Evolutionary conservation across 78 protist species (phyloP), one percentile per base, ranked within the genome.

Genomic region (Dictyostelium intermedium): DNA sequence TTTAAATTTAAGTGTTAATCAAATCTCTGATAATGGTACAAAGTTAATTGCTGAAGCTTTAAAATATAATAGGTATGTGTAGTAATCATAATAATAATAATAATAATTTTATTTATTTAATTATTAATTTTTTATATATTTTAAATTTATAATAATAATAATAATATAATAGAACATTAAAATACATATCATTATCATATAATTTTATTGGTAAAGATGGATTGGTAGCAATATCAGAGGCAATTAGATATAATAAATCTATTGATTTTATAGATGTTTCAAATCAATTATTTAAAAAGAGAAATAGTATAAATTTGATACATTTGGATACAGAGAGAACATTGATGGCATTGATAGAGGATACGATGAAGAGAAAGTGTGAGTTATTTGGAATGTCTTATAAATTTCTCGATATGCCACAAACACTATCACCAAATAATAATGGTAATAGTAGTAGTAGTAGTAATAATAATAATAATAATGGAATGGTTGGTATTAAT

Each of bases 181-280:
- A 89, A 70, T 89, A 74, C 70, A 18, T 89, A 45, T 89, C 94
- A 63, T 89, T 89, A 69, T 89, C 94, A 63, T 20, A 80, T 69
- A 89, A 89, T 80, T 89, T 89, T 70, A 80, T 89, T 79, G 87
- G 87, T 47, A 89, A 80, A 80, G 94, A 89, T 41, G 94, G 94
- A 10, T 70, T 89, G 18, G 82, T 89, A 8, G 85, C 94, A 47
- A 63, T 89, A 23, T 80, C 94, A 16, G 94, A 89, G 10, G 87
- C 83, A 20, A 80, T 89, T n/a, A 32, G 79, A 37, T 84, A 23
- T 32, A 89, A 89, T 80, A 78, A 76, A 35, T 56, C 85, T 35
- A 45, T 89, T 20, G 94, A 89, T 80, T 89, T 80, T 70, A 69
- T 89, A 37, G 94, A 89, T 69, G 87, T 89, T 16, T 89, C 94